phyloP scores from a whole-genome alignment of 2,329 filamentous ascomycete genomes.

The Arthrobotrys iridis region DNA sequence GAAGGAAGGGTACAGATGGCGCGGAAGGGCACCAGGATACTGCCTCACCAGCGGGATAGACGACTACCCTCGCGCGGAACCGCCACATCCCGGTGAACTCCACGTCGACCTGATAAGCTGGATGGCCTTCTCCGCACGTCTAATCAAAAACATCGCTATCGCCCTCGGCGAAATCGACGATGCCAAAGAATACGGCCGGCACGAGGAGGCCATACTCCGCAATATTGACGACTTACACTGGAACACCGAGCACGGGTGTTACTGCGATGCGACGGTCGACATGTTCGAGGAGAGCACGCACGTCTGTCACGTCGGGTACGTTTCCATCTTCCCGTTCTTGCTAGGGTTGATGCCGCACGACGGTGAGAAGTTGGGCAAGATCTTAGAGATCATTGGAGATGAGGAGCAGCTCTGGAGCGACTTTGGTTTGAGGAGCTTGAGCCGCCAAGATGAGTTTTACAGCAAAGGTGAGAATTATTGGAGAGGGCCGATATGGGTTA shows the following conservation, averaged over 20 bases:
- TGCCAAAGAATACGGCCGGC: constrained; percentile 74
- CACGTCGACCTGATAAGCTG: constrained; percentile 94
- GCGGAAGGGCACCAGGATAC: constrained; percentile 84
- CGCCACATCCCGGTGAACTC: constrained; percentile 93
- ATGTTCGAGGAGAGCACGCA: constrained; percentile 89
- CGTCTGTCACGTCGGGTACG: constrained; percentile 96
- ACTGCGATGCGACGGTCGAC: constrained; percentile 94
- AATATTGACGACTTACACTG: constrained; percentile 96
- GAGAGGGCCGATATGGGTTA: constrained; percentile 93
- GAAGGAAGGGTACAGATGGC: constrained; percentile 96
- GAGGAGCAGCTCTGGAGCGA: constrained; percentile 89
- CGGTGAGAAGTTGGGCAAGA: constrained; percentile 76
- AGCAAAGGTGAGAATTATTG: constrained; percentile 96
- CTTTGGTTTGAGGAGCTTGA: constrained; percentile 88
- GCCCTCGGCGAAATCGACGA: constrained; percentile 79
- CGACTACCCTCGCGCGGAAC: constrained; percentile 92
- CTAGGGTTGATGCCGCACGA: constrained; percentile 75
- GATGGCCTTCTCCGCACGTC: constrained; percentile 95
- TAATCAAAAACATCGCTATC: constrained; percentile 79
- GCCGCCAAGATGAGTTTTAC: constrained; percentile 82
- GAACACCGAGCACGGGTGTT: constrained; percentile 80
- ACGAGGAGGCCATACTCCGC: constrained; percentile 78
- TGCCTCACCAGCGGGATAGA: constrained; percentile 93
- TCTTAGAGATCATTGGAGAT: constrained; percentile 81
- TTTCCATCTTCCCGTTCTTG: constrained; percentile 91